Percentiles rank a stretch among this genome's conserved stretches.
Conservation (phyloP, 2,329 filamentous ascomycete genomes). For the Ustulina deusta region DNA sequence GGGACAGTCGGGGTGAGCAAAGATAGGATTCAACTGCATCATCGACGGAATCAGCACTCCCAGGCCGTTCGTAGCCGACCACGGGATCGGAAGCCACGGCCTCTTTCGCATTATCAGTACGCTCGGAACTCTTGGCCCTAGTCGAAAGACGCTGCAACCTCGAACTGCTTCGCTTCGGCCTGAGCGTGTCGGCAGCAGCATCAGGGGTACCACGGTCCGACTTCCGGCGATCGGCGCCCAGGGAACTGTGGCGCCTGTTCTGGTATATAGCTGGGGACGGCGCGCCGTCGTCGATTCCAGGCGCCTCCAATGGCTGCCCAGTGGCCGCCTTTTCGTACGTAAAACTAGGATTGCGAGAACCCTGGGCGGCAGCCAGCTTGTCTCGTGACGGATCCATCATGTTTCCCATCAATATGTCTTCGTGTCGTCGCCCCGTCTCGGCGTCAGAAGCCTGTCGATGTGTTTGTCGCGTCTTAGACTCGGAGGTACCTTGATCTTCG, state of each 20-base stretch:
- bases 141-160: constrained; percentile 69
- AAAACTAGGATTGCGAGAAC: constrained; percentile 41
- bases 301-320: constrained; percentile 44
- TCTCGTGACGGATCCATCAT: constrained; percentile 47
- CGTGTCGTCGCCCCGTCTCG: constrained; percentile 44
- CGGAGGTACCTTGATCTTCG: constrained; percentile 55
- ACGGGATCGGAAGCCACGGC: constrained; percentile 55
- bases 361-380: constrained; percentile 40
- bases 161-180: constrained; percentile 67
- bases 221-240: constrained; percentile 58
- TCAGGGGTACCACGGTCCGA: constrained; percentile 65
- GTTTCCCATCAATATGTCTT: constrained; percentile 49
- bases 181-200: constrained; percentile 56
- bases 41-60: constrained; percentile 87
- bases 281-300: constrained; percentile 70
- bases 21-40: constrained; percentile 88
- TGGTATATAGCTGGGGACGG: constrained; percentile 77
- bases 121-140: constrained; percentile 53
- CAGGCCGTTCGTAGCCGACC: constrained; percentile 76
- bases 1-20: constrained; percentile 83
- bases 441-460: constrained; percentile 44
- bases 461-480: constrained; percentile 43
- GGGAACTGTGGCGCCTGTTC: constrained; percentile 64
- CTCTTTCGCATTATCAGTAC: constrained; percentile 47
- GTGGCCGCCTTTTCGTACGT: constrained; percentile 43